Base-by-base conservation (phyloP, 202 grass and related monocot species). In the Panicum hallii region DNA sequence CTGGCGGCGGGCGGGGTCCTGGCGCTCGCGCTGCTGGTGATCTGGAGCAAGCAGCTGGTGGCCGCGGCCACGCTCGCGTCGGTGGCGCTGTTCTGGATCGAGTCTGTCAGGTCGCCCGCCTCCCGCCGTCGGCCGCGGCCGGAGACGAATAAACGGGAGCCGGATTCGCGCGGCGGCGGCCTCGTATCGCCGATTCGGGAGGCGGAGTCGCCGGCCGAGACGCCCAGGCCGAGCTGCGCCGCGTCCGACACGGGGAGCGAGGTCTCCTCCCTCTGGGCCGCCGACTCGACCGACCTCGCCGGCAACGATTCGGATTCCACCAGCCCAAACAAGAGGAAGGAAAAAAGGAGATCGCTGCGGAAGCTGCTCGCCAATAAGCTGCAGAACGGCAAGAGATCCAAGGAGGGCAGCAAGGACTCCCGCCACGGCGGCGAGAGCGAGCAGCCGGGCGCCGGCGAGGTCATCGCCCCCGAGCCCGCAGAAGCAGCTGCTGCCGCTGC, bases 41-140 rank as follows among this genome's bases (percentile, higher is more conserved):
- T 99, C 68, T 92, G 84, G 75, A 87, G 93, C 65, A 89, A 86
- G 79, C 79, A 63, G 65, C 52, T 93, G 19, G 89, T 95, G 1
- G 71, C 67, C 9, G 88, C 81, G 52, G 47, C 90, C 54, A 92
- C 84, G 34, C 4, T 89, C 43, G 77, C 83, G 12, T 80, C 93
- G 6, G 64, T 99, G 40, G 69, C 81, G 20, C 77, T 93, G 15
- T 83, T 81, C 75, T 87, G 90, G 84, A 79, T 93, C n/a, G 93
- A 95, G 60, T 82, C 67, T 0, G 36, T 66, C 26, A 64, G 83
- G 68, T 11, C 79, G 26, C 6, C 77, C n/a, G 43, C 67, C 5
- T 62, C 78, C 20, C 58, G 43, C 50, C 44, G 63, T 2, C 63
- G 76, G 17, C 32, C 47, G 54, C 72, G 26, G 8, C 83, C 85